Evolutionary conservation across 108 stramenopile genomes (phyloP), one percentile per base, ranked within the genome.

Genomic region (Licmophora abbreviata): DNA sequence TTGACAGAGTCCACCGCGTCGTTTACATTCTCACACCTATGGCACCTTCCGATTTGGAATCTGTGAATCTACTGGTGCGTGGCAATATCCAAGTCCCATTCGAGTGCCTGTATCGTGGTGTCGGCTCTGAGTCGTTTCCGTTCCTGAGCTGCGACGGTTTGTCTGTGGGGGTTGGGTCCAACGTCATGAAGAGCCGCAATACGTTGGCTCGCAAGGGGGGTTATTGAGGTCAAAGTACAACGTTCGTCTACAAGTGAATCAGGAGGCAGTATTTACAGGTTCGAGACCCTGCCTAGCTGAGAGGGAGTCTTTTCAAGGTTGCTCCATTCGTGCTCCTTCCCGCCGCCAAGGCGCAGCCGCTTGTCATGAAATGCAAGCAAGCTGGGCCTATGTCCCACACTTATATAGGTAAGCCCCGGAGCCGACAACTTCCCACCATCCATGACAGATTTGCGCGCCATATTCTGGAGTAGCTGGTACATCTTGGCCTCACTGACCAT

Each of bases 321-420:
- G 6, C 4, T 43, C n/a, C 40, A 15, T 40, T 43, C 41, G 36
- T 4, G 20, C 20, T 26, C 37, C 26, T 65, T 54, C 44, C 66
- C 78, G 10, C 76, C 78, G 32, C 51, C 63, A 34, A 82, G 48
- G 1, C 78, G 58, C 40, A 97, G 67, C 63, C 84, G 79, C 15
- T 67, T 53, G 37, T 93, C 85, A 54, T 97, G 96, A 59, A 70
- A 96, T 2, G 62, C 64, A 22, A 92, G 45, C 27, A 97, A 69
- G 49, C 77, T 85, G 12, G 95, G 95, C 17, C 96, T 69, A 63
- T 96, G 96, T 23, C 96, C 96, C 3, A 97, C 96, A 58, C 87
- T 89, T 1, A 97, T 73, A 43, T 76, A 91, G 12, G 85, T 87
- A 27, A 91, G 44, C 20, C 87, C 85, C 21, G 79, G 70, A 27